Evolutionary conservation across 208 protist species (phyloP), one percentile per base, ranked within the genome.

Genomic region (Wallacemonas sp.): DNA sequence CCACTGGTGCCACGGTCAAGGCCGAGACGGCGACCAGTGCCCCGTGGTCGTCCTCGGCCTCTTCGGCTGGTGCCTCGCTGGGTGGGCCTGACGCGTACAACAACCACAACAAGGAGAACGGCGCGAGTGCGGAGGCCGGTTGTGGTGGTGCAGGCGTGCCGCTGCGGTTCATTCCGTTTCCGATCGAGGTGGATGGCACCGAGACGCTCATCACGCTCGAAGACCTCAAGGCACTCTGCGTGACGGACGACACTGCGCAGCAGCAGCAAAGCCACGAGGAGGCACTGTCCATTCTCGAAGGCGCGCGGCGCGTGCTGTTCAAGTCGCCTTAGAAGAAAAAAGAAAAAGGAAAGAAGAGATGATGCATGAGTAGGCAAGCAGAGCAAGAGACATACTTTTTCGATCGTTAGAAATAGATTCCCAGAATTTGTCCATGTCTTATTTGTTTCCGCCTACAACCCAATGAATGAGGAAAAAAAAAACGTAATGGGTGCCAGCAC

Each of bases 121-220:
- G 16, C 20, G 29, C 7, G 0, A 25, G 26, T 20, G 14, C 57
- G 38, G 32, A 8, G 3, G n/a, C n/a, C n/a, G n/a, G n/a, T n/a
- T n/a, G n/a, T n/a, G n/a, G n/a, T n/a, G n/a, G 16, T 2, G 5
- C 25, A 1, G 28, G 20, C 20, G n/a, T n/a, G n/a, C 31, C 52
- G n/a, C 42, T 44, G 0, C 46, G 61, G 57, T 92, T 90, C 79
- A 76, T 89, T 44, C 89, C 89, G 5, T 95, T 92, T 62, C 66
- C 77, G 25, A 80, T 68, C n/a, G 81, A 87, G 46, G 36, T 91
- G 20, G 77, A 82, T 42, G 76, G 72, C 26, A 70, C 77, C 1
- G 70, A 89, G 48, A 63, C 33, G 31, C 69, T 82, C 23, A 79
- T 95, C 23, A 86, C 81, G 3, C 68, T 95, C 3, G 74, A 88